Base-by-base conservation (phyloP, 2,329 filamentous ascomycete genomes). In the Trichothecium roseum region DNA sequence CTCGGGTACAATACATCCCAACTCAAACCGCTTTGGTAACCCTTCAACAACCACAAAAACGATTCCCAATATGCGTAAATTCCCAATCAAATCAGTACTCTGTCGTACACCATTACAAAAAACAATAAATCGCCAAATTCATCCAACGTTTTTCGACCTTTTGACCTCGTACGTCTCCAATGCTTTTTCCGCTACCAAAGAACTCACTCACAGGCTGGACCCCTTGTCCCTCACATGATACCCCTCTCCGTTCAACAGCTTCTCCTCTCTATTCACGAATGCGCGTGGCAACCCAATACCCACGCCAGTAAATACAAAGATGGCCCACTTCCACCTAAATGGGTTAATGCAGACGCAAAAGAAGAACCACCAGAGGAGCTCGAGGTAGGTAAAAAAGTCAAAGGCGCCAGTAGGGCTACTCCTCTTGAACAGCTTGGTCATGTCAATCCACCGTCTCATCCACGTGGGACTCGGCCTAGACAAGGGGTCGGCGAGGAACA, bases 391-490 rank as follows among this genome's bases (percentile, higher is more conserved):
- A 53, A 93, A 91, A 62, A 93, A 93, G 53, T 93, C 84, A 48
- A 93, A 89, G 0, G 84, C 84, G 0, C 74, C 78, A 0, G 76
- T 84, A 0, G 85, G 84, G 3, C 81, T 76, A 9, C 68, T 66
- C 3, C 57, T 56, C 57, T 93, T 93, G 40, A 93, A 62, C 4
- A 76, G 55, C 20, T 74, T 69, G 1, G 84, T 93, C 69, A 89
- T 83, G 51, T 87, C 82, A 47, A 94, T 87, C 85, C 86, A 93
- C 17, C 76, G 68, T 58, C 82, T 71, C 84, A 91, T 93, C 74
- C 81, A 81, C 43, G 70, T 74, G 5, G 78, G 66, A 3, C 69
- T 72, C 0, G 86, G 85, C 0, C 82, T 70, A 0, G 84, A 79
- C 16, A 89, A 60, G 0, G 84, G 84, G 48, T 93, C 85, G 12